A percentile compares a stretch with the other conserved stretches of the same genome.
phyloP scores from a whole-genome alignment of 805 yeast species.

The Candida takata region DNA sequence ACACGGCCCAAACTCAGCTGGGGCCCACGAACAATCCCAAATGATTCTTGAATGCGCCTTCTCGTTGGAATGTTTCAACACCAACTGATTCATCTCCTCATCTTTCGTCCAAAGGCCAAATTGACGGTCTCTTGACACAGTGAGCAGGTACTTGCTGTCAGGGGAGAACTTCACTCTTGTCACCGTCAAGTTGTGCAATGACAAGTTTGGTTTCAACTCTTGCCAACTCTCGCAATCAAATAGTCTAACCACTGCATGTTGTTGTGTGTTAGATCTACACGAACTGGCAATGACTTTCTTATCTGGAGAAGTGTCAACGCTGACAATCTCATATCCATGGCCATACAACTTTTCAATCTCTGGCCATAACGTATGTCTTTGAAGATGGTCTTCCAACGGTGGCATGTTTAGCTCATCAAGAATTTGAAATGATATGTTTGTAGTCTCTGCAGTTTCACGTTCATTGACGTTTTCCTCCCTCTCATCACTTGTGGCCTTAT shows the following conservation, averaged over 20 bases:
- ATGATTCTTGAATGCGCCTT: constrained; percentile 88
- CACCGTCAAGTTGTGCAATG: constrained; percentile 77
- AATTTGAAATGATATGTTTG: constrained; percentile 39
- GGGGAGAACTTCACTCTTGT: constrained; percentile 76
- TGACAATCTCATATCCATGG: constrained; percentile 90
- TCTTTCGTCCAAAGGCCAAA: constrained; percentile 64
- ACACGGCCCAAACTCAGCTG: constrained; percentile 34
- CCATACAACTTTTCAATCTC: constrained; percentile 93
- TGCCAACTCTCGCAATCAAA: constrained; percentile 59
- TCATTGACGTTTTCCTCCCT: constrained; percentile 20
- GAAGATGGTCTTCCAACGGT: constrained; percentile 87
- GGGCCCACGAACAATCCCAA: constrained; percentile 93
- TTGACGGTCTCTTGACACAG: constrained; percentile 87
- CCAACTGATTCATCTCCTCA: constrained; percentile 32
- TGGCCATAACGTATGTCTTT: constrained; percentile 90
- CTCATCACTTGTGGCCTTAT: constrained; percentile 64
- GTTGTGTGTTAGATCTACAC: constrained; percentile 78
- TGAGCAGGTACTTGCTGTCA: constrained; percentile 53
- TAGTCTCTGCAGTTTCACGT: constrained; percentile 28
- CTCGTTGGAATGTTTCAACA: constrained; percentile 34
- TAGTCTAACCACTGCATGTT: constrained; percentile 80
- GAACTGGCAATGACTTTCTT: constrained; percentile 71
- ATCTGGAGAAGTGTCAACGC: constrained; percentile 65
- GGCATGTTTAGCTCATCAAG: constrained; percentile 44
- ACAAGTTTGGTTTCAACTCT: constrained; percentile 49